Percentiles rank a stretch among this genome's conserved stretches.
These are phyloP conservation scores for Eustoma russellianum DNA, from an alignment of 257 asterid genomes.

Conservation along the genomic window DNA sequence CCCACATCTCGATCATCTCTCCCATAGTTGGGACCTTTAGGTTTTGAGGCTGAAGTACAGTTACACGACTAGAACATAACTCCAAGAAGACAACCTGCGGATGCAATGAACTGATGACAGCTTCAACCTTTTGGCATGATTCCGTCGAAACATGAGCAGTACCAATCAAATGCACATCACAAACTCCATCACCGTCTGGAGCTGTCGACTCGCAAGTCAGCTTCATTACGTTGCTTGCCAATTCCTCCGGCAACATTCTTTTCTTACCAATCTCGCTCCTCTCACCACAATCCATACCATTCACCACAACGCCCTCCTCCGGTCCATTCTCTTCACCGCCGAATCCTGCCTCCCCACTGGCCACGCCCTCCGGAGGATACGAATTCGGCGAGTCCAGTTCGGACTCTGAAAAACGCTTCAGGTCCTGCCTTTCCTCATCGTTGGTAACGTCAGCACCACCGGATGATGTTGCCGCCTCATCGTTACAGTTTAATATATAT, in stretches of 20 bases:
- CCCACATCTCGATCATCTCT: constrained; percentile 91
- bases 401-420: not conserved
- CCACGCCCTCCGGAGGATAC: not conserved
- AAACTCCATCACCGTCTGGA: constrained; percentile 53
- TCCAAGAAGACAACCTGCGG: constrained; percentile 92
- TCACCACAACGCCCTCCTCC: constrained; percentile 8
- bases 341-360: constrained; percentile 14
- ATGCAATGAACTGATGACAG: constrained; percentile 69
- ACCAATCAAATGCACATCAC: constrained; percentile 82
- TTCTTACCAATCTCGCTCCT: constrained; percentile 20
- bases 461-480: not conserved
- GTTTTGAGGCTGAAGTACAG: constrained; percentile 60
- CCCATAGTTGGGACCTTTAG: constrained; percentile 71
- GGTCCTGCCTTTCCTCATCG: too few relatives aligned
- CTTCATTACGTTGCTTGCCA: constrained; percentile 44
- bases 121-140: constrained; percentile 79
- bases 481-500: too few relatives aligned
- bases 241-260: constrained; percentile 62
- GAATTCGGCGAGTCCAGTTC: constrained; percentile 7
- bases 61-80: constrained; percentile 70
- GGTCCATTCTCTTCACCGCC: constrained; percentile 13
- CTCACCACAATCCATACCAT: constrained; percentile 12
- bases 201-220: constrained; percentile 71
- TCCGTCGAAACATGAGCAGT: constrained; percentile 90
- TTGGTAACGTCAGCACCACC: too few relatives aligned